Evolutionary conservation across 2,329 filamentous ascomycete genomes (phyloP).

Genomic region (Botrytis fabae): DNA sequence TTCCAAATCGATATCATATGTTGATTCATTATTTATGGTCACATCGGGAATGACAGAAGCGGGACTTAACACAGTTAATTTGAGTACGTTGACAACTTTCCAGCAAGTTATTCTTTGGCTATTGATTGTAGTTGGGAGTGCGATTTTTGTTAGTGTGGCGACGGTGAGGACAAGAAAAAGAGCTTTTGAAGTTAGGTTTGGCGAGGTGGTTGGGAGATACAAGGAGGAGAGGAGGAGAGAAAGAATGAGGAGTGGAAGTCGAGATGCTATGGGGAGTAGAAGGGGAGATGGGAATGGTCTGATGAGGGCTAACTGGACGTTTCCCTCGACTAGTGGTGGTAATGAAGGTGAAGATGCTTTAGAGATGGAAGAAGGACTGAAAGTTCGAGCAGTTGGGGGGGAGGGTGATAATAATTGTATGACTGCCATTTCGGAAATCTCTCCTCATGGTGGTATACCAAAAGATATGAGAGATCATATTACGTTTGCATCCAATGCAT

Average conservation of each 20-base stretch:
- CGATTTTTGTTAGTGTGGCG: slow-evolving; percentile 65
- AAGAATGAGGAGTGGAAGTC: neutral
- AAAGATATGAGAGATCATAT: slow-evolving; percentile 9
- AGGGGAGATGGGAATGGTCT: neutral
- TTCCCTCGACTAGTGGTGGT: neutral
- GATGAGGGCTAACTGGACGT: neutral
- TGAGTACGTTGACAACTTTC: slow-evolving; percentile 64
- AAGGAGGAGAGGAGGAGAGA: neutral
- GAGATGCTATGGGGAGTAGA: neutral
- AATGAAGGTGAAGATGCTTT: neutral
- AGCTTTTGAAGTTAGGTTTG: slow-evolving; percentile 63
- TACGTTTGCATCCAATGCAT: slow-evolving; percentile 3
- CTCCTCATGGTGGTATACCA: neutral
- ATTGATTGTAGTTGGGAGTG: slow-evolving; percentile 64
- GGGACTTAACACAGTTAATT: slow-evolving; percentile 66
- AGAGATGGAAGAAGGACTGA: neutral
- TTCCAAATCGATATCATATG: slow-evolving; percentile 54
- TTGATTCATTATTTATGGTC: slow-evolving; percentile 66
- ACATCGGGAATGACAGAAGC: slow-evolving; percentile 67
- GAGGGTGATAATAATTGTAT: neutral
- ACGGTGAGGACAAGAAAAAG: slow-evolving; percentile 61
- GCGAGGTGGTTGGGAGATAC: slow-evolving; percentile 30
- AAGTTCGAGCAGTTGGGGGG: neutral
- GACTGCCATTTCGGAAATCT: slow-evolving; percentile 7
- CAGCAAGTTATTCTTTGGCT: slow-evolving; percentile 67